Evolutionary conservation across 768 basidiomycete species (phyloP).

Genomic region (Termitomyces sp.): DNA sequence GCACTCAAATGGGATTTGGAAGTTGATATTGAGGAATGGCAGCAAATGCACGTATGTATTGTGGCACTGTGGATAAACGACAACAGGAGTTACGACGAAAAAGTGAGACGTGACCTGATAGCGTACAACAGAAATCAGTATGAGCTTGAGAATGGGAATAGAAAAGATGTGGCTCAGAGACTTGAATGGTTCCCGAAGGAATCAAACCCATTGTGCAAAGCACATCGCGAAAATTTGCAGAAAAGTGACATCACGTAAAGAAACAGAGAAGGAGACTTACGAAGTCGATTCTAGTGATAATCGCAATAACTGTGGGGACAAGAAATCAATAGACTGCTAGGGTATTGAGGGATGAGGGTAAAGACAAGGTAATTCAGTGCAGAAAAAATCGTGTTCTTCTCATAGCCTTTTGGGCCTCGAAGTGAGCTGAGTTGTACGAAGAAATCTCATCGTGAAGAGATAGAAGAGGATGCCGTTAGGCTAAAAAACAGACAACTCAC

Average conservation of each 20-base stretch:
- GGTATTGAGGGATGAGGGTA: background rate
- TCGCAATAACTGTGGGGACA: too few species aligned
- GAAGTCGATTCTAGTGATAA: too few species aligned
- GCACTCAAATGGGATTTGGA: too few species aligned
- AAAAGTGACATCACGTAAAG: constrained; percentile 38
- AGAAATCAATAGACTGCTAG: too few species aligned
- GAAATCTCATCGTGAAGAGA: constrained; percentile 11
- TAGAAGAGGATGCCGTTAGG: background rate
- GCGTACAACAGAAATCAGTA: background rate
- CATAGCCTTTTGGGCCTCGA: constrained; percentile 52
- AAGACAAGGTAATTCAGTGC: constrained; percentile 30
- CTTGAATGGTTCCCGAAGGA: constrained; percentile 82
- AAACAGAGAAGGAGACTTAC: constrained; percentile 10
- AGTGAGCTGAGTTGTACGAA: constrained; percentile 59
- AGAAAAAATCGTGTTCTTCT: constrained; percentile 47
- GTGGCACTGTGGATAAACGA: too few species aligned
- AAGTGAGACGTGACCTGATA: too few species aligned
- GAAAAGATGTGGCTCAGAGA: constrained; percentile 48
- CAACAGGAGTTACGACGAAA: background rate
- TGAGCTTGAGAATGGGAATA: background rate
- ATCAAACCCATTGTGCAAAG: constrained; percentile 53
- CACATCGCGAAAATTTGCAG: constrained; percentile 53
- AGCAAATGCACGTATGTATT: too few species aligned
- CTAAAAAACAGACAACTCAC: too few species aligned
- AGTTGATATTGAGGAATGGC: too few species aligned